Evolutionary conservation across 495 filamentous ascomycete species (phyloP).

Genomic region (Chlorociboria aeruginascens): DNA sequence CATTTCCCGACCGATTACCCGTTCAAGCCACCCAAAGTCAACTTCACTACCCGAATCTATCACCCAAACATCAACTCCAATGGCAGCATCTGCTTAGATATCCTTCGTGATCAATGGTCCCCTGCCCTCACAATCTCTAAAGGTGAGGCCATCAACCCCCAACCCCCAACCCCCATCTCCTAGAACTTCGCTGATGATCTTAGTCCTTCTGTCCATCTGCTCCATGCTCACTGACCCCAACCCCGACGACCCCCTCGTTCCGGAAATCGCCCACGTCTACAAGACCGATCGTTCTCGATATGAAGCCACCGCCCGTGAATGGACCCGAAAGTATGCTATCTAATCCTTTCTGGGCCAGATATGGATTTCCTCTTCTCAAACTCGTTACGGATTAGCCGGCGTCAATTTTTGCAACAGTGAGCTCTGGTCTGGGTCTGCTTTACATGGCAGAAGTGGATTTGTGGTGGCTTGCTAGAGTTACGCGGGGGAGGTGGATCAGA

Average conservation of each 20-base stretch:
- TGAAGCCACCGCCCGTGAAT: conserved; percentile 93
- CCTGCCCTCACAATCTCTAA: conserved; percentile 97
- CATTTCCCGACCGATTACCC: conserved; percentile 99
- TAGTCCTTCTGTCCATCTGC: conserved; percentile 92
- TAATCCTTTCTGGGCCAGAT: conserved; percentile 23
- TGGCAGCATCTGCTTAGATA: conserved; percentile 97
- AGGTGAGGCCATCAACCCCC: conserved; percentile 43
- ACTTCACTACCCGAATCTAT: conserved; percentile 99
- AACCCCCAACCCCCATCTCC: conserved; percentile 1
- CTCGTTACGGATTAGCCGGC: background rate
- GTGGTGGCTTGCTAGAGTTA: no score
- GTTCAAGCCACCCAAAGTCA: conserved; percentile 99
- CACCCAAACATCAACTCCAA: conserved; percentile 99
- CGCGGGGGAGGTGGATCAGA: no score
- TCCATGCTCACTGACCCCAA: conserved; percentile 99
- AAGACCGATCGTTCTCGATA: conserved; percentile 95
- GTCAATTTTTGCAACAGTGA: background rate
- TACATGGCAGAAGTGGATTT: no score
- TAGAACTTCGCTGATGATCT: background rate
- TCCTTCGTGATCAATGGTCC: conserved; percentile 97
- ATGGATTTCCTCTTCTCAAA: background rate
- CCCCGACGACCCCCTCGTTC: conserved; percentile 95
- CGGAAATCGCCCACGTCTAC: conserved; percentile 98
- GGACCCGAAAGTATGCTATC: conserved; percentile 98
- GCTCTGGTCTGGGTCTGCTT: no score